Evolutionary conservation across 192 early-diverging fungal genomes (phyloP).

Genomic region (Neocallimastix lanati): DNA sequence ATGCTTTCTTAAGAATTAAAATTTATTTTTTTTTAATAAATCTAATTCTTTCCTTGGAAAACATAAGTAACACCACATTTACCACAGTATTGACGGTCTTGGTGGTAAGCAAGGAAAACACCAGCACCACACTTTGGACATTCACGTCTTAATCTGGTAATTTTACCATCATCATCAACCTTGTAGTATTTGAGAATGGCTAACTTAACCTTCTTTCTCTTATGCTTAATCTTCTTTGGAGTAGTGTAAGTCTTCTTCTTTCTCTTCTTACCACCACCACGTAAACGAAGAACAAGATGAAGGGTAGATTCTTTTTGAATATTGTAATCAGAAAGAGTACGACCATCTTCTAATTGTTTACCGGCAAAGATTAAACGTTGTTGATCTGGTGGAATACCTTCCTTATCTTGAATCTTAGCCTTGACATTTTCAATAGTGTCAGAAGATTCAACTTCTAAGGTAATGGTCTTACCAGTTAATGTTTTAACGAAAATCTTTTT

Average conservation of each 20-base stretch:
- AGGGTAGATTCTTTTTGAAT: slow-evolving; percentile 53
- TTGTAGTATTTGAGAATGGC: slow-evolving; percentile 98
- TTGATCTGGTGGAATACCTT: slow-evolving; percentile 36
- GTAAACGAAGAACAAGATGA: slow-evolving; percentile 45
- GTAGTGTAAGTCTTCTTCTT: slow-evolving; percentile 99
- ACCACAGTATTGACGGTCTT: slow-evolving; percentile 97
- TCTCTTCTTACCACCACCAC: slow-evolving; percentile 92
- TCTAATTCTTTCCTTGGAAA: slow-evolving; percentile 19
- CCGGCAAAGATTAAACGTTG: slow-evolving; percentile 34
- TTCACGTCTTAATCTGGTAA: slow-evolving; percentile 96
- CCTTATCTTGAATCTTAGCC: slow-evolving; percentile 8
- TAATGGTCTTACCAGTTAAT: slow-evolving; percentile 37
- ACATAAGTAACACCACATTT: slow-evolving; percentile 88
- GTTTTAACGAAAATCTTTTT: slow-evolving; percentile 48
- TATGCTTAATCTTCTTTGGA: slow-evolving; percentile 99
- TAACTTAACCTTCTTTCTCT: slow-evolving; percentile 98
- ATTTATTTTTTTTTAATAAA: background rate
- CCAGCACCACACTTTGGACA: slow-evolving; percentile 98
- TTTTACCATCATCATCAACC: slow-evolving; percentile 91
- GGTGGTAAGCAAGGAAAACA: slow-evolving; percentile 98
- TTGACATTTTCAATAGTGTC: slow-evolving; percentile 28
- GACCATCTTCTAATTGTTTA: slow-evolving; percentile 20
- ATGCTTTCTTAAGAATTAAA: no score
- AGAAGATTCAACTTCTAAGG: slow-evolving; percentile 25
- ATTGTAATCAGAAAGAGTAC: slow-evolving; percentile 26